Base-by-base conservation (phyloP, 2,329 filamentous ascomycete species). In the Conoideocrella luteorostrata region DNA sequence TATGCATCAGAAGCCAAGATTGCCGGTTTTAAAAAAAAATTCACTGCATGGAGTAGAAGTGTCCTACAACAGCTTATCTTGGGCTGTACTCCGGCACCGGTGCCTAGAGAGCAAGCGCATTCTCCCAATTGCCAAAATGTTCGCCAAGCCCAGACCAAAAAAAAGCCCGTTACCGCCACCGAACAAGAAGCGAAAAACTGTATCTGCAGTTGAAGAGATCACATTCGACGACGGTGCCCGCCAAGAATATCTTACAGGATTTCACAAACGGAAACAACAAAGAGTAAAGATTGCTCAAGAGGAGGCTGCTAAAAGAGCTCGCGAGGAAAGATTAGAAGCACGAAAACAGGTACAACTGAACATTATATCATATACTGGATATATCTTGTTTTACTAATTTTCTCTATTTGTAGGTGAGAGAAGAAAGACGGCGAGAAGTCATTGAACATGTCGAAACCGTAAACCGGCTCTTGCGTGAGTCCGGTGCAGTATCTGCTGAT, bases 201-300 rank as follows among this genome's bases (percentile, higher is more conserved):
- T 73, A 12, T 69, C 72, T 36, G 67, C 71, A 30, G 72, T 87
- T 47, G 87, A 90, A 58, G 88, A 95, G 62, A 84, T 98, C 63
- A 80, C 72, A 41, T 98, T 97, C 68, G 89, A 98, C 68, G 69
- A 76, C 48, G 74, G 75, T 48, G 86, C 86, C 36, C 83, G 93
- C 51, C 71, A 85, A 51, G 89, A 97, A 58, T 98, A 87, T 61
- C 74, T 98, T 46, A 96, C 89, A 0, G 93, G 93, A 3, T 98
- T 98, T 67, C 90, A 91, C 71, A 98, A 97, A 74, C 84, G 93
- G 64, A 97, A 96, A 65, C 69, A 86, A 42, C 85, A 88, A 62
- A 78, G 93, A 29, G 81, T 83, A 52, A 94, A 95, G 69, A 74
- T 83, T 64, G 91, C 91, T 2, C 86, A 93, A 59, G 88, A 93